These are phyloP conservation scores for Abelmoschus esculentus DNA, from an alignment of 345 rosid genomes.

Conservation along the genomic window DNA sequence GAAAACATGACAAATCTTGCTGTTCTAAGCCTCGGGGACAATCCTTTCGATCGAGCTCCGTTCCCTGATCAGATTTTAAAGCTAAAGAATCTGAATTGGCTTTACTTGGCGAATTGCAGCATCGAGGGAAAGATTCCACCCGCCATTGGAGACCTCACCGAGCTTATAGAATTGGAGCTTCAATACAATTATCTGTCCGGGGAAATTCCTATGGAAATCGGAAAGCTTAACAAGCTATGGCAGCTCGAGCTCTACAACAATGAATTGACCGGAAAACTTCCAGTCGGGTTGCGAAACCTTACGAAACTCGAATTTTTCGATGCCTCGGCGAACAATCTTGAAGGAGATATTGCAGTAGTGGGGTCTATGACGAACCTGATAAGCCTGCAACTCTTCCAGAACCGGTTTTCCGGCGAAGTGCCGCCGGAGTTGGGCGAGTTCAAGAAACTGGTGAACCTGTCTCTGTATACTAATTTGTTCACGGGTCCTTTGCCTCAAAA, in stretches of 20 bases:
- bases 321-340: constrained; percentile 45
- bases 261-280: constrained; percentile 53
- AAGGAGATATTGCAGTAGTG: constrained; percentile 61
- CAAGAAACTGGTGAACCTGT: constrained; percentile 50
- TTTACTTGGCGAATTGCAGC: constrained; percentile 63
- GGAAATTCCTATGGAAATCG: constrained; percentile 53
- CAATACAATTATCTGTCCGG: constrained; percentile 43
- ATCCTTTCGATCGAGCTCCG: constrained; percentile 32
- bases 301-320: constrained; percentile 53
- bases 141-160: constrained; percentile 50
- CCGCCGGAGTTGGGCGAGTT: constrained; percentile 74
- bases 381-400: constrained; percentile 54
- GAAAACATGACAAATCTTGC: constrained; percentile 40
- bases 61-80: constrained; percentile 44
- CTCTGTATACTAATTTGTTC: constrained; percentile 54
- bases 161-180: constrained; percentile 53
- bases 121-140: constrained; percentile 51
- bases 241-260: constrained; percentile 67
- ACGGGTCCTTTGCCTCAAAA: constrained; percentile 63
- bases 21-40: constrained; percentile 62
- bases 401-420: constrained; percentile 55
- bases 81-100: constrained; percentile 45
- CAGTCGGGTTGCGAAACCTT: constrained; percentile 57
- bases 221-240: constrained; percentile 49
- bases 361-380: constrained; percentile 45